Evolutionary conservation across 768 basidiomycete genomes (phyloP).

Genomic region (Rhodocollybia butyracea): DNA sequence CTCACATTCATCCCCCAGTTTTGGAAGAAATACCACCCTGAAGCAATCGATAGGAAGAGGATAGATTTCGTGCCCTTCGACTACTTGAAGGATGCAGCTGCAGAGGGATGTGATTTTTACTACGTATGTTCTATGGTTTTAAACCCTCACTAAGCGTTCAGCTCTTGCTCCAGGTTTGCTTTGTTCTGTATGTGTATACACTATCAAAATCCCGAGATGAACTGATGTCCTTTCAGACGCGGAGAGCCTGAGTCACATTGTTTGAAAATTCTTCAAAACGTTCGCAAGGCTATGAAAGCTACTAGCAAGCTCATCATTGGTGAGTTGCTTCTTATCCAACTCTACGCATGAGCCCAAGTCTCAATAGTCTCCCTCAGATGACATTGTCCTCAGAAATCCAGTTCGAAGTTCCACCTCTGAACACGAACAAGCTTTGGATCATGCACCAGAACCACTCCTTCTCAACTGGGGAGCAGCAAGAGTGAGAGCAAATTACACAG

Average conservation of each 20-base stretch:
- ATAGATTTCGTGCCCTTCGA: constrained; percentile 35
- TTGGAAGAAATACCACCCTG: constrained; percentile 30
- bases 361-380: too few relatives aligned
- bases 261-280: constrained; percentile 29
- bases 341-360: too few relatives aligned
- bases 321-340: too few relatives aligned
- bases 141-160: too few relatives aligned
- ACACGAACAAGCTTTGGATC: constrained; percentile 4
- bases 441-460: constrained; percentile 39
- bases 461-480: constrained; percentile 45
- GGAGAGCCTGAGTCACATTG: constrained; percentile 37
- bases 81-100: constrained; percentile 34
- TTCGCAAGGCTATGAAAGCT: constrained; percentile 32
- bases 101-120: constrained; percentile 33
- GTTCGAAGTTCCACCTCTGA: constrained; percentile 10
- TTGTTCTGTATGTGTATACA: constrained; percentile 26
- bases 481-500: constrained; percentile 37
- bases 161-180: too few relatives aligned
- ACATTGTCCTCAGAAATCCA: constrained; percentile 31
- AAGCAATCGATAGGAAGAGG: constrained; percentile 29
- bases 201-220: background rate
- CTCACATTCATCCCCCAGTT: too few relatives aligned
- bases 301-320: too few relatives aligned
- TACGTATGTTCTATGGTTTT: constrained; percentile 28
- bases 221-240: constrained; percentile 24